These are phyloP conservation scores for Fusarium pseudograminearum DNA, from an alignment of 2,329 filamentous ascomycete genomes.

Conservation along the genomic window DNA sequence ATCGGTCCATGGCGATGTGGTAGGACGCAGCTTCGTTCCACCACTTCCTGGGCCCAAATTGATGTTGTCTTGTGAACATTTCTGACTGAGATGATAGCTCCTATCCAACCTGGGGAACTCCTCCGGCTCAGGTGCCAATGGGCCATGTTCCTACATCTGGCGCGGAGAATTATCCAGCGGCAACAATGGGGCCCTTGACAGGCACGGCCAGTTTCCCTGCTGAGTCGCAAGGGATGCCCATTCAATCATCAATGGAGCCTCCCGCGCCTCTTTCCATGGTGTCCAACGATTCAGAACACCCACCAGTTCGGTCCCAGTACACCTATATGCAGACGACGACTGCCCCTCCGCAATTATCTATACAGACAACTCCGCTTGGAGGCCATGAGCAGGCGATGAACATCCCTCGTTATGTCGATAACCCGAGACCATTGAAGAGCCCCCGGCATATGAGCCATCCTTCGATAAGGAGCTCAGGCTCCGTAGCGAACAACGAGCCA, in stretches of 20 bases:
- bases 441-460: conserved; percentile 66
- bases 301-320: conserved; percentile 66
- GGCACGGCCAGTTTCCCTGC: conserved; percentile 61
- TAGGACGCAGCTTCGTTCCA: background rate
- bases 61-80: background rate
- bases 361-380: conserved; percentile 53
- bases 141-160: conserved; percentile 63
- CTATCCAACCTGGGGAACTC: conserved; percentile 66
- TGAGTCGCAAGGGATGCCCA: conserved; percentile 66
- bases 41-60: background rate
- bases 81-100: conserved; percentile 59
- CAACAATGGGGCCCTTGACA: conserved; percentile 63
- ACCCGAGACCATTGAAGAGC: conserved; percentile 67
- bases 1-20: background rate
- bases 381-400: conserved; percentile 61
- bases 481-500: conserved; percentile 62
- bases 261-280: conserved; percentile 65
- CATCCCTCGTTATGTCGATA: conserved; percentile 70
- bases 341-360: conserved; percentile 63
- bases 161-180: conserved; percentile 62
- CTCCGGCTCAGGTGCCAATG: conserved; percentile 58
- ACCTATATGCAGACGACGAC: conserved; percentile 65
- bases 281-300: conserved; percentile 60
- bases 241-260: conserved; percentile 65
- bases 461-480: conserved; percentile 64